A percentile compares a stretch with the other conserved stretches of the same genome.
These are phyloP conservation scores for Ceratobasidium sp. DNA, from an alignment of 1,284 basidiomycete genomes.

Conservation along the genomic window DNA sequence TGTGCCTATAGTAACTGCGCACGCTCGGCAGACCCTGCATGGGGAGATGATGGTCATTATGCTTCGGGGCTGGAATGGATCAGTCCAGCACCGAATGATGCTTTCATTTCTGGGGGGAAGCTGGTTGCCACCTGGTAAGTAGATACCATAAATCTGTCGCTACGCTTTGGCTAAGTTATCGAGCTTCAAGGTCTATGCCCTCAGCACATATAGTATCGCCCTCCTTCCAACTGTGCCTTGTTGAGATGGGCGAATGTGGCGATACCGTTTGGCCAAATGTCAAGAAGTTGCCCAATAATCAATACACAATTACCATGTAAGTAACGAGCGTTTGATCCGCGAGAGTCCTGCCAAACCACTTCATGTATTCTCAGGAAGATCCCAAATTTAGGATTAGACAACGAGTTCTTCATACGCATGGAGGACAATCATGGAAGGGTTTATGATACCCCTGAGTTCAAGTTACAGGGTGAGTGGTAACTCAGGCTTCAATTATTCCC, in stretches of 20 bases:
- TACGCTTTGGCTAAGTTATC: neutral
- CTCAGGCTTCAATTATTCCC: too few species aligned
- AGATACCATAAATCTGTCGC: neutral
- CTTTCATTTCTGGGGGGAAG: slow-evolving; percentile 14
- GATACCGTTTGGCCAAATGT: slow-evolving; percentile 27
- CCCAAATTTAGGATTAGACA: slow-evolving; percentile 4
- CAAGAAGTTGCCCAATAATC: slow-evolving; percentile 4
- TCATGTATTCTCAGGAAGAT: neutral
- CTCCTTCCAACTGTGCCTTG: slow-evolving; percentile 27
- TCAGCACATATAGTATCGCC: slow-evolving; percentile 1
- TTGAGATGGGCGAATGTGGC: slow-evolving; percentile 23
- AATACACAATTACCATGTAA: slow-evolving; percentile 25
- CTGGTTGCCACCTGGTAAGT: slow-evolving; percentile 28
- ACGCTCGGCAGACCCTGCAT: neutral
- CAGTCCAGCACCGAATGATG: neutral
- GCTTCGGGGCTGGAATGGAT: slow-evolving; percentile 7
- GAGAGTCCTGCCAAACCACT: neutral
- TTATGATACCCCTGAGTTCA: slow-evolving; percentile 21
- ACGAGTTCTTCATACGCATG: slow-evolving; percentile 27
- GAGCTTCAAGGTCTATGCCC: slow-evolving; percentile 1
- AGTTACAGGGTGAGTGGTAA: slow-evolving; percentile 19
- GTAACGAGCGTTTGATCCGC: neutral
- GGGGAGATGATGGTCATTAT: neutral
- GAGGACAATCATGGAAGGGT: slow-evolving; percentile 23
- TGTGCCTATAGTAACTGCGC: too few species aligned